Base-by-base conservation (phyloP, 139 green algal genomes). In the Chlorokybus atmophyticus region DNA sequence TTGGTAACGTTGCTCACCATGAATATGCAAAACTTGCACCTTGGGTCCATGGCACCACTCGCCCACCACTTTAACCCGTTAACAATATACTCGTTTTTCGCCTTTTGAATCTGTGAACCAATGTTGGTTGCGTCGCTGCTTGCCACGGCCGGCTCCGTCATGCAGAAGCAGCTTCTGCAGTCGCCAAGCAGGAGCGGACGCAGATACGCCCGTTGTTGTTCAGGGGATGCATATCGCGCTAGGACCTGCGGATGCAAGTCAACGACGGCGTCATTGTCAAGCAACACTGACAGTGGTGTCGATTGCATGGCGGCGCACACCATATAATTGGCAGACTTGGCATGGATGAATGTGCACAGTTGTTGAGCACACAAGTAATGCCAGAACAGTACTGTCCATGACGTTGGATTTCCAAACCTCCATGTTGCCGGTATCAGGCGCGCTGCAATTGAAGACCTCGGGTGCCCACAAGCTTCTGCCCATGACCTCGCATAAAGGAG, bases 381-480 rank as follows among this genome's bases (percentile, higher is more conserved):
- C n/a, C n/a, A n/a, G n/a, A n/a, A n/a, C n/a, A n/a, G n/a, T n/a
- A n/a, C n/a, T n/a, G n/a, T n/a, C n/a, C n/a, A n/a, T n/a, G n/a
- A n/a, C n/a, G n/a, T n/a, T n/a, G n/a, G n/a, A n/a, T n/a, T n/a
- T n/a, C n/a, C 48, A 28, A 17, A 91, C 81, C 78, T 99, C 92
- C 92, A 99, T 99, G 79, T 99, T 99, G 40, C 89, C 89, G 0
- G 92, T 98, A 71, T 99, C 92, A 4, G 92, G 92, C 0, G 92
- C 91, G 4, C 66, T 83, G 80, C 91, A 98, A 82, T 99, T 99
- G 83, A 98, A 99, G 3, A 88, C 67, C 76, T 99, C 91, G 0
- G 86, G 78, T 0, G 83, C 85, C 77, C 79, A 94, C 32, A 76
- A 42, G 42, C 42, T 27, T 21, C 5, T 21, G 42, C 42, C 42